Conservation (phyloP, 2,329 filamentous ascomycete species). For the Aspergillus sp. region DNA sequence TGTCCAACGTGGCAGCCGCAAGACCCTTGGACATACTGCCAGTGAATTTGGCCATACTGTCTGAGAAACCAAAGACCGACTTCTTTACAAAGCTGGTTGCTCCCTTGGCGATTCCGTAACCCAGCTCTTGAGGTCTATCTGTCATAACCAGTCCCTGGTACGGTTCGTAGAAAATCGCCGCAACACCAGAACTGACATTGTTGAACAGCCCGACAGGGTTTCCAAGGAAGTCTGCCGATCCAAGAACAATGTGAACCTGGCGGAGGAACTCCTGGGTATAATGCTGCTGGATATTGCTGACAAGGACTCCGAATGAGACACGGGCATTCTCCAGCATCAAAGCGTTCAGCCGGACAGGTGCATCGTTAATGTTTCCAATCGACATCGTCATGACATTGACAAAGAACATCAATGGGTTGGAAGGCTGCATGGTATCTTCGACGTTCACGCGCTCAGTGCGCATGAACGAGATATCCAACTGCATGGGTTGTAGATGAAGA, state of each 20-base stretch:
- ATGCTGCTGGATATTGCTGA: constrained; percentile 82
- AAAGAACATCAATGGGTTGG: constrained; percentile 96
- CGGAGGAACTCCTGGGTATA: constrained; percentile 95
- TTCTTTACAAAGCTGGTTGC: constrained; percentile 98
- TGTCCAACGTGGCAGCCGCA: constrained; percentile 89
- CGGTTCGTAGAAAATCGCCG: constrained; percentile 97
- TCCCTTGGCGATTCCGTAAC: constrained; percentile 89
- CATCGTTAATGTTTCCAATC: constrained; percentile 97
- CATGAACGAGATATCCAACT: constrained; percentile 93
- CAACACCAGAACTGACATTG: constrained; percentile 93
- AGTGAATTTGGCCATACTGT: constrained; percentile 96
- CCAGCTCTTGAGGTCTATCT: constrained; percentile 89
- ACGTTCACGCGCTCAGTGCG: constrained; percentile 93
- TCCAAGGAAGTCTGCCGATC: constrained; percentile 92
- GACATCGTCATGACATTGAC: constrained; percentile 99
- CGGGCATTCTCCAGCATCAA: constrained; percentile 91
- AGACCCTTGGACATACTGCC: constrained; percentile 95
- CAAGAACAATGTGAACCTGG: constrained; percentile 94
- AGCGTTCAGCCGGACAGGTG: constrained; percentile 85
- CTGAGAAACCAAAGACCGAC: constrained; percentile 92
- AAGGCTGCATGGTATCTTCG: constrained; percentile 83
- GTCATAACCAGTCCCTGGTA: constrained; percentile 97
- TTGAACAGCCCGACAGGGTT: constrained; percentile 98
- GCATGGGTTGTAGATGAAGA: constrained; percentile 95
- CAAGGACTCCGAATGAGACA: constrained; percentile 73